Conservation (phyloP, 352 stramenopile genomes). For the Phytopythium sindhum region DNA sequence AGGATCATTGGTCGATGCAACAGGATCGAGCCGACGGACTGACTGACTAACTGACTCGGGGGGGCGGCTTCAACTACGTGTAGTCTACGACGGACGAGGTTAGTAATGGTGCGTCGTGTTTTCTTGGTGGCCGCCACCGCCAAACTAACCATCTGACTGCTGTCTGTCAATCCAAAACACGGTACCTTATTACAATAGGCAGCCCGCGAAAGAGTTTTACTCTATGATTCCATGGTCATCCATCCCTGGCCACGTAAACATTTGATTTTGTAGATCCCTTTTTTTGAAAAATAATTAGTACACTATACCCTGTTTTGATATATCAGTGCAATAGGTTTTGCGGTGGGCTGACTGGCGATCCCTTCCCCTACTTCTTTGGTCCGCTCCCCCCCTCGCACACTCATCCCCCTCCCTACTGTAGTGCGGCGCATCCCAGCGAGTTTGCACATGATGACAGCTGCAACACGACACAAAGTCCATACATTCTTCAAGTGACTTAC, state of each 20-base stretch:
- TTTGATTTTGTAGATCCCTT: neutral
- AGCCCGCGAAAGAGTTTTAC: no score
- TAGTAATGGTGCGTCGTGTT: no score
- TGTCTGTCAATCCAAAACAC: neutral
- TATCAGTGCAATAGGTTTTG: neutral
- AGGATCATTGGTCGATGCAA: no score
- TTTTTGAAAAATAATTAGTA: neutral
- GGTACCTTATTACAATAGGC: neutral
- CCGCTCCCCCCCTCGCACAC: neutral
- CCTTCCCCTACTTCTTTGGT: conserved; percentile 5
- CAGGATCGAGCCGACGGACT: neutral
- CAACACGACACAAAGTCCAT: neutral
- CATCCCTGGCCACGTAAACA: neutral
- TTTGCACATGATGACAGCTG: neutral
- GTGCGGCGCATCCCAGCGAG: neutral
- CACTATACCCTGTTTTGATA: neutral
- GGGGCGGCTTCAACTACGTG: neutral
- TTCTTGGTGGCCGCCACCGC: no score
- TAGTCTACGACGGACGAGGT: neutral
- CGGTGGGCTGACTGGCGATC: neutral
- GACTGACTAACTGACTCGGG: neutral
- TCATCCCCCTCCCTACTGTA: neutral
- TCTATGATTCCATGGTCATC: no score
- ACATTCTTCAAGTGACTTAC: neutral
- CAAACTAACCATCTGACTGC: neutral